Base-by-base conservation (phyloP, 2,329 filamentous ascomycete genomes). In the Alternaria viburni region DNA sequence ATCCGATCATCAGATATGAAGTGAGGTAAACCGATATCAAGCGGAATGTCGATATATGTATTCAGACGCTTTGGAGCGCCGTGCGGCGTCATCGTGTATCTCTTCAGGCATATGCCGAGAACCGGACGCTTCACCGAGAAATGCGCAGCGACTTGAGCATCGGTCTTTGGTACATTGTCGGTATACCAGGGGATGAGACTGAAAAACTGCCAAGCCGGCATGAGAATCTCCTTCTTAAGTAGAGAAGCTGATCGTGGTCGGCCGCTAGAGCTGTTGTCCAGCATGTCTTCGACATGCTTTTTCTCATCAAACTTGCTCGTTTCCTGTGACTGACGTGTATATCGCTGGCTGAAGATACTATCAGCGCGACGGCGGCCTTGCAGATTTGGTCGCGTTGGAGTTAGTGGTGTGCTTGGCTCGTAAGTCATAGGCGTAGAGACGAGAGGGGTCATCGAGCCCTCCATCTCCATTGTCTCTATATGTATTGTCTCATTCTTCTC, bases 171-270 rank as follows among this genome's bases (percentile, higher is more conserved):
- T 15, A 85, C 84, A 59, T 89, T 87, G 69, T 90, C 85, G 2
- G 93, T 93, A 76, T 97, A 93, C 94, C 94, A 97, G 26, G 94
- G 94, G 72, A 97, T 93, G 25, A 98, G 83, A 74, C 92, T 93
- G 81, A 97, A 98, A 75, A 98, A 97, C 74, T 97, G 95, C 93
- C 94, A 98, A 2, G 96, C 96, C 41, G 95, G 95, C 83, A 98
- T 97, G 62, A 95, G 90, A 13, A 98, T 91, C 72, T 97, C 94
- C 75, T 95, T 97, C 67, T 86, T 76, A 62, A 78, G 80, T 54
- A 86, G 79, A 32, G 82, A 84, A 43, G 73, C 70, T 47, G 77
- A 76, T 23, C 77, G 68, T 74, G 79, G 76, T 67, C 71, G 71
- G 62, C 69, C 71, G 68, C 67, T 52, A 47, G 73, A 74, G 61